Evolutionary conservation across 1,139 yeast genomes (phyloP).

Genomic region (Taphrina betulina): DNA sequence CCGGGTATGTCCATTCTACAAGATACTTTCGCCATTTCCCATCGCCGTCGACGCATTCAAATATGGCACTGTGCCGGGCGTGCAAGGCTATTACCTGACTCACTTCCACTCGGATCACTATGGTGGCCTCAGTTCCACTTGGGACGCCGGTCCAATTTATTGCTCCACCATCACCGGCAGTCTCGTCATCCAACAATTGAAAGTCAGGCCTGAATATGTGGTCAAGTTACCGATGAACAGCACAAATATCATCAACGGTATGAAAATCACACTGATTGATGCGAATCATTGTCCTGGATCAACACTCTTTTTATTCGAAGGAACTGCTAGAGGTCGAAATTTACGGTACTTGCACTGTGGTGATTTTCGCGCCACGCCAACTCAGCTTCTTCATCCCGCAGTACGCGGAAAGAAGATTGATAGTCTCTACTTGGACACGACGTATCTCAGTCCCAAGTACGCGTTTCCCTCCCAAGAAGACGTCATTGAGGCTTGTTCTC

Average conservation of each 20-base stretch:
- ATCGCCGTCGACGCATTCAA: constrained; percentile 47
- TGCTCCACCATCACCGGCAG: constrained; percentile 69
- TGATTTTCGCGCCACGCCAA: constrained; percentile 71
- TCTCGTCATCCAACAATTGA: constrained; percentile 56
- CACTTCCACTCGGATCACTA: constrained; percentile 96
- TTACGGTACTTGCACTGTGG: constrained; percentile 69
- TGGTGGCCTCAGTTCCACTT: constrained; percentile 73
- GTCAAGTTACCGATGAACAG: constrained; percentile 51
- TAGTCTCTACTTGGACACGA: constrained; percentile 77
- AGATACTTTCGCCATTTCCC: constrained; percentile 39
- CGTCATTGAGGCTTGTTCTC: constrained; percentile 61
- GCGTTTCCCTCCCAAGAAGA: constrained; percentile 73
- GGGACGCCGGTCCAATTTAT: constrained; percentile 69
- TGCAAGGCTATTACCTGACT: constrained; percentile 47
- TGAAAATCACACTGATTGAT: constrained; percentile 64
- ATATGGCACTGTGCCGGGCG: constrained; percentile 45
- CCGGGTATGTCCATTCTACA: constrained; percentile 45
- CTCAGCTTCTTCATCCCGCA: constrained; percentile 39
- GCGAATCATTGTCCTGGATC: constrained; percentile 99
- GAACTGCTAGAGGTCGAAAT: constrained; percentile 45
- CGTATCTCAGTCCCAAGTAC: constrained; percentile 73
- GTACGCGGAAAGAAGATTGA: constrained; percentile 48
- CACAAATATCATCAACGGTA: constrained; percentile 47
- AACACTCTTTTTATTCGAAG: constrained; percentile 70
- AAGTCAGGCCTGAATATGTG: constrained; percentile 57